Base-by-base conservation (phyloP, 257 asterid genomes). In the Przewalskia tangutica region DNA sequence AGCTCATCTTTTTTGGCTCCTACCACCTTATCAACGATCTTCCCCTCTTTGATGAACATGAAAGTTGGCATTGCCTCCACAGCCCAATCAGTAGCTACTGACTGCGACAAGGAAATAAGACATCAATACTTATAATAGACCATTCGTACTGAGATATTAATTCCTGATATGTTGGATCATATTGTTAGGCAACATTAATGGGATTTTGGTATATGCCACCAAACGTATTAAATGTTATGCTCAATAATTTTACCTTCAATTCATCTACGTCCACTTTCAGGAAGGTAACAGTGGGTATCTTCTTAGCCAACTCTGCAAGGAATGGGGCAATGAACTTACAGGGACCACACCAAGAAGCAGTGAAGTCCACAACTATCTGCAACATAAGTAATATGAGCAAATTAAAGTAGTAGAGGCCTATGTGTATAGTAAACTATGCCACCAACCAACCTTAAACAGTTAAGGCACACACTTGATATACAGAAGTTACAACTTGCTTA, bases 331-430 rank as follows among this genome's bases (percentile, higher is more conserved):
- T 92, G 91, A 90, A 80, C 58, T 93, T 92, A 53, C 98, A 95
- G 1, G 99, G 99, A 82, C 97, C 97, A 63, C 99, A 95, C 99
- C 99, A 95, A 65, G 98, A 91, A 76, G 98, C 97, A 20, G 97
- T 95, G 90, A 95, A 94, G 79, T 95, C 98, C 20, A 95, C 95
- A 63, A 95, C 99, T 23, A 92, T 89, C 98, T 95, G 92, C 85
- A 84, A 36, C 42, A 2, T 38, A 42, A 81, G 56, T 5, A 36
- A 64, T 34, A 32, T 80, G 48, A 64, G 64, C 13, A 27, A 63
- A 14, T 9, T 8, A 16, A 9, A 80, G 3, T 60, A 79, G 32
- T 10, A 6, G 23, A 6, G 46, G 40, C 11, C 0, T 6, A 36
- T 3, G 7, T 48, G 63, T 14, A 23, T 54, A 36, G 50, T 14